Base-by-base conservation (phyloP, 306 rosid species). In the Cucumis hystrix region DNA sequence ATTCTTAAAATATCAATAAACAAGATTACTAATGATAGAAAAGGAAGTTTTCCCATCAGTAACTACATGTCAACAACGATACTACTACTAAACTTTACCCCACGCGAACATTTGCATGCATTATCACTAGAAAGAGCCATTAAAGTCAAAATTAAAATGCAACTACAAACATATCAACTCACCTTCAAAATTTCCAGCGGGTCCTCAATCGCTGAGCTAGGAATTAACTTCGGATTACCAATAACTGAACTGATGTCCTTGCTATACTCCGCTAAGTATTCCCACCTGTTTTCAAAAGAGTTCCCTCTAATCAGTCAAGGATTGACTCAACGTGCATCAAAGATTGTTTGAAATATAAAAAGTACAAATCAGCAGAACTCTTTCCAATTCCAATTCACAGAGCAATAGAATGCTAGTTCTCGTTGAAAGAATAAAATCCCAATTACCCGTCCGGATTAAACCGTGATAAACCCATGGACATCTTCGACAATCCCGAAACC, bases 251-350 rank as follows among this genome's bases (percentile, higher is more conserved):
- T 80, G 74, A 94, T 92, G 57, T 88, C 98, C 85, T 84, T 92
- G 87, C 97, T 94, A 79, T 90, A 90, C 83, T 89, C 96, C 85
- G 87, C 89, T 71, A 92, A 91, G 77, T 90, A 87, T 85, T 92
- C 95, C 96, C 97, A 90, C 96, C 98, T 94, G 82, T 57, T 76
- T 81, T 56, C 60, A 70, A 21, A 33, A 35, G 11, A 16, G 14
- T 20, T 5, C 74, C 40, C 18, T 72, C 75, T 39, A 77, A 37
- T 71, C 72, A n/a, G 75, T 63, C 47, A 83, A 64, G 39, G 40
- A 17, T 20, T 15, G 12, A 40, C 12, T 68, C 8, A 28, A 47
- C 59, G 15, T 13, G 58, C 9, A 45, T 0, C 58, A 45, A 43
- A 69, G 37, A 45, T 4, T 1, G 30, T 10, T 39, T 11, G n/a